Evolutionary conservation across 2,329 filamentous ascomycete genomes (phyloP).

Genomic region (Coniochaeta sp.): DNA sequence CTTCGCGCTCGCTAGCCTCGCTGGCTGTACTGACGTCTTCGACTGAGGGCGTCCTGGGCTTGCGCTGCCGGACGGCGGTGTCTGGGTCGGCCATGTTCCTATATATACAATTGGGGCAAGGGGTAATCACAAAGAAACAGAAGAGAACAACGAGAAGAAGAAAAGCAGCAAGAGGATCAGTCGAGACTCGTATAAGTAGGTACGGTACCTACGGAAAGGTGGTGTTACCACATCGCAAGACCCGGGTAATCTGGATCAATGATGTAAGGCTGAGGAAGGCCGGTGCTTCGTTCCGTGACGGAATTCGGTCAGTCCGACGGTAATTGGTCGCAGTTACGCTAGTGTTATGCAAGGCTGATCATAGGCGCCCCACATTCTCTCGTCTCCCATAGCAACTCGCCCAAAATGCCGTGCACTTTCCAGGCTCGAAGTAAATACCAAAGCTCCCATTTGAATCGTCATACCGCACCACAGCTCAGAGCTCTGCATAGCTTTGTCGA

Average conservation of each 20-base stretch:
- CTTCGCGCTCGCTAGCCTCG: conserved; percentile 7
- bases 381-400: conserved; percentile 12
- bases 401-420: not conserved
- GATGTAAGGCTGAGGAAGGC: not conserved
- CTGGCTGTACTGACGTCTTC: conserved; percentile 2
- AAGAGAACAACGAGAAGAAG: not conserved
- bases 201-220: not conserved
- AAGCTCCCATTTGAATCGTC: not conserved
- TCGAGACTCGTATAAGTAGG: not conserved
- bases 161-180: not conserved
- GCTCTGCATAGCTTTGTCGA: not conserved
- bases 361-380: not conserved
- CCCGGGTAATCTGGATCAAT: conserved; percentile 1
- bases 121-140: not conserved
- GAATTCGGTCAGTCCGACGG: not conserved
- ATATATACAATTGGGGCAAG: not conserved
- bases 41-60: conserved; percentile 12
- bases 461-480: not conserved
- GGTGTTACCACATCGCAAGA: conserved; percentile 6
- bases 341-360: not conserved
- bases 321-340: not conserved
- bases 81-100: conserved; percentile 12
- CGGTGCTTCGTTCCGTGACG: not conserved
- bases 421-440: not conserved
- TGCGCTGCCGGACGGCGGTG: conserved; percentile 16